Evolutionary conservation across 2,329 filamentous ascomycete genomes (phyloP), one percentile per base, ranked within the genome.

Genomic region (Aureobasidium sp.): DNA sequence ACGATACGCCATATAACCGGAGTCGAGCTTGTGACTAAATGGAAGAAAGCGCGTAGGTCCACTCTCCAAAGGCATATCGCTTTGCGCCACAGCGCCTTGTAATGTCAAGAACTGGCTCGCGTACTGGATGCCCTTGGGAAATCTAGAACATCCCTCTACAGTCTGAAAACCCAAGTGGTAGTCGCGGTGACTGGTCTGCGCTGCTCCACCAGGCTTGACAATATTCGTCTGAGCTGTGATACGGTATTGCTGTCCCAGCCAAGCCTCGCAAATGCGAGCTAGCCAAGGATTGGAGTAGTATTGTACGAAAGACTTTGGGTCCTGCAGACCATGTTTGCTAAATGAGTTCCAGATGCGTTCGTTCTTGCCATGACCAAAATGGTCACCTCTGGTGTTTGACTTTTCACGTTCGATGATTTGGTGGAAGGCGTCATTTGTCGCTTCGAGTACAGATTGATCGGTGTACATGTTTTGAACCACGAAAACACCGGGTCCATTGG

Each of bases 291-390:
- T 87, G 5, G 81, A 77, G 71, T 84, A 86, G 75, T 87, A 87
- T 7, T 69, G 63, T 0, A 82, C 64, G 67, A 87, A 87, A 0
- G 79, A 82, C 0, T 68, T 47, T 0, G 84, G 79, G 64, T 84
- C 78, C 31, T 73, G 68, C 2, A 81, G 69, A 22, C 78, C 80
- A 67, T 87, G 84, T 68, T 87, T 87, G 65, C 79, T 79, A 71
- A 87, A 84, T 0, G 84, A 84, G 73, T 87, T 87, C 84, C 84
- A 87, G 73, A 87, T 85, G 11, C 85, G 79, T 60, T 81, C 77
- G 68, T 87, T 87, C 27, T 78, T 77, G 25, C 80, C 80, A 2
- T 76, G 75, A 5, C 77, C 82, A 70, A 87, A 87, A 67, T 87
- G 84, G 70, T 87, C 84, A 25, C 84, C 84, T 57, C 80, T 78